A percentile compares a stretch with the other conserved stretches of the same genome.
These are phyloP conservation scores for Penicillium coffeae DNA, from an alignment of 495 filamentous ascomycete species.

Conservation along the genomic window DNA sequence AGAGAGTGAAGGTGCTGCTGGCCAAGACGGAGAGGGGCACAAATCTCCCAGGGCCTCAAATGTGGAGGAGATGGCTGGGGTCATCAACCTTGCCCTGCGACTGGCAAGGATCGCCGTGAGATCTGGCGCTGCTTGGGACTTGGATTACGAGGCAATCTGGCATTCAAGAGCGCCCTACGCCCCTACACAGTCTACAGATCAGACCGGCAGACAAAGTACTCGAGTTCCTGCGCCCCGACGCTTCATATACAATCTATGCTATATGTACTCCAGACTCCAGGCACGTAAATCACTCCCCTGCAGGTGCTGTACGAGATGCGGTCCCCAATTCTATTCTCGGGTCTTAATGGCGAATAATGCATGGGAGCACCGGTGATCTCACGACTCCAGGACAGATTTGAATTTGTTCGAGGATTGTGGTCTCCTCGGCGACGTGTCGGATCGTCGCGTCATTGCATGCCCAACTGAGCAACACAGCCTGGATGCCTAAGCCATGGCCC, in stretches of 20 bases:
- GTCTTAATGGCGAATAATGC: not conserved
- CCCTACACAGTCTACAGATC: no score
- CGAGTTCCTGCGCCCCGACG: not conserved
- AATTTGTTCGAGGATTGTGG: slow-evolving; percentile 12
- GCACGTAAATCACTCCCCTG: not conserved
- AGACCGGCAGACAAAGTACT: no score
- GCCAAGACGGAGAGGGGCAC: not conserved
- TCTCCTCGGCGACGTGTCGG: slow-evolving; percentile 22
- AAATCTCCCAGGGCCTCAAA: not conserved
- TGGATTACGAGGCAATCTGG: not conserved
- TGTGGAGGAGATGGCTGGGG: not conserved
- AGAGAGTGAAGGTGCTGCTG: not conserved
- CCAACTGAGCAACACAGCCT: slow-evolving; percentile 15
- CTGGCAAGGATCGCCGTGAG: not conserved
- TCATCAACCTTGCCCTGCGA: not conserved
- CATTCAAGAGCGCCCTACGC: no score
- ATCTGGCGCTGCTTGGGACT: not conserved
- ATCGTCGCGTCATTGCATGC: slow-evolving; percentile 27
- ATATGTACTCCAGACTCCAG: no score
- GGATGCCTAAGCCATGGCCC: slow-evolving; percentile 1
- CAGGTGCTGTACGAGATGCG: not conserved
- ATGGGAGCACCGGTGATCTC: no score
- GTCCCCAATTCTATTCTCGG: not conserved
- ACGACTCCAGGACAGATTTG: slow-evolving; percentile 1
- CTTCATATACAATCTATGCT: not conserved